Evolutionary conservation across 1,139 yeast genomes (phyloP).

Genomic region (Pichia sp.): DNA sequence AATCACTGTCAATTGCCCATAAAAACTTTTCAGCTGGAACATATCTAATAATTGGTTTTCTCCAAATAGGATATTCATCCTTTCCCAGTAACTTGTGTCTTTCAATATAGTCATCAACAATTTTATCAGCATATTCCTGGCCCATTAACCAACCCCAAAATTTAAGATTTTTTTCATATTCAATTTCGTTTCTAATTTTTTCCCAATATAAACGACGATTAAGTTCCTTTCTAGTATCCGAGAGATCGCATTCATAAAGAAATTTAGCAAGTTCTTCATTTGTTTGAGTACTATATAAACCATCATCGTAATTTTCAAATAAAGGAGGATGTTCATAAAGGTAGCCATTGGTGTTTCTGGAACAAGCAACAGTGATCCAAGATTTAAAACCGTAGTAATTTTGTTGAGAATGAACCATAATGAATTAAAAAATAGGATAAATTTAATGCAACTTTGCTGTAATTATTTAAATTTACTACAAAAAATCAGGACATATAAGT

Average conservation of each 20-base stretch:
- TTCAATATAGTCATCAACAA: slow-evolving; percentile 6
- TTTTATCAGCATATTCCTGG: background rate
- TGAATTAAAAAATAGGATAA: background rate
- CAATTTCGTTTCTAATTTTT: slow-evolving; percentile 1
- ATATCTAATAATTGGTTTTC: slow-evolving; percentile 5
- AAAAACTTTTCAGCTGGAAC: slow-evolving; percentile 6
- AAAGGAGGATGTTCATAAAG: slow-evolving; percentile 5
- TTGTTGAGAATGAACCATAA: background rate
- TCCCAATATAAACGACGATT: slow-evolving; percentile 3
- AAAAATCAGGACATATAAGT: too few species aligned
- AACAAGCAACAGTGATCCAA: slow-evolving; percentile 9
- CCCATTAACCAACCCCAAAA: slow-evolving; percentile 7
- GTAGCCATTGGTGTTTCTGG: slow-evolving; percentile 4
- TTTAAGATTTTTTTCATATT: background rate
- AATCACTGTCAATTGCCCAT: slow-evolving; percentile 8
- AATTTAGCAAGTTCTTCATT: slow-evolving; percentile 5
- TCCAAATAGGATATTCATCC: slow-evolving; percentile 11
- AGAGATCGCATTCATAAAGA: slow-evolving; percentile 7
- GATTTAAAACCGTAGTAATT: slow-evolving; percentile 2
- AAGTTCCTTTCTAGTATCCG: slow-evolving; percentile 6
- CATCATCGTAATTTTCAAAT: background rate
- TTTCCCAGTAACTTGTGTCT: background rate
- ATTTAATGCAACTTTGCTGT: too few species aligned
- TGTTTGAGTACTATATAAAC: background rate
- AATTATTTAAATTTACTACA: too few species aligned